Base-by-base conservation (phyloP, 1,284 basidiomycete genomes). In the Dichomitus squalens region DNA sequence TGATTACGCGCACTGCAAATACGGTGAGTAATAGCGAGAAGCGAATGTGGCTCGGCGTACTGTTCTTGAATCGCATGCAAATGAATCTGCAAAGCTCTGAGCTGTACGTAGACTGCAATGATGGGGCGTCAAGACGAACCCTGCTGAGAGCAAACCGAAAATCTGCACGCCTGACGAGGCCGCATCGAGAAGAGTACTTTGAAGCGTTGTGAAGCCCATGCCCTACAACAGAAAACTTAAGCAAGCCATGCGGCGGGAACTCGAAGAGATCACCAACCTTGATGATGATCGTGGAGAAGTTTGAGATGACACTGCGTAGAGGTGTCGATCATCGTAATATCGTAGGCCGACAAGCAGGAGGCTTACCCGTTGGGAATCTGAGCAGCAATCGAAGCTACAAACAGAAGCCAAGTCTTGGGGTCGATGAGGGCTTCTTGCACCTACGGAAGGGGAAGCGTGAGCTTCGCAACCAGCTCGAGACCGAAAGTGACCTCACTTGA, bases 401-500 rank as follows among this genome's bases (percentile, higher is more conserved):
- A 83, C 65, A 90, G 90, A 16, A 87, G 73, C 83, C 85, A 88
- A 0, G 85, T 87, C 70, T 90, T 91, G 18, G 86, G 84, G 67
- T 91, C 89, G 1, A 68, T 63, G 1, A 92, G 69, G 0, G 86
- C 84, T 67, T 91, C 88, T 29, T 85, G 79, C 75, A 91, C 77
- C 69, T 86, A n/a, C n/a, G n/a, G n/a, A n/a, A n/a, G n/a, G n/a
- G n/a, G n/a, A n/a, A n/a, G n/a, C n/a, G n/a, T n/a, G n/a, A n/a
- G n/a, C n/a, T n/a, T n/a, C n/a, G n/a, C n/a, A n/a, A n/a, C n/a
- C n/a, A n/a, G n/a, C n/a, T n/a, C n/a, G n/a, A n/a, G n/a, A n/a
- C n/a, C 18, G 40, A 43, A 6, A 23, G 9, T 18, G 33, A 18
- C 50, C 5, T n/a, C n/a, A 59, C 63, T 84, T 93, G 90, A 25